Conservation (phyloP, 2,329 filamentous ascomycete genomes). For the Proliferodiscus dingleyae region DNA sequence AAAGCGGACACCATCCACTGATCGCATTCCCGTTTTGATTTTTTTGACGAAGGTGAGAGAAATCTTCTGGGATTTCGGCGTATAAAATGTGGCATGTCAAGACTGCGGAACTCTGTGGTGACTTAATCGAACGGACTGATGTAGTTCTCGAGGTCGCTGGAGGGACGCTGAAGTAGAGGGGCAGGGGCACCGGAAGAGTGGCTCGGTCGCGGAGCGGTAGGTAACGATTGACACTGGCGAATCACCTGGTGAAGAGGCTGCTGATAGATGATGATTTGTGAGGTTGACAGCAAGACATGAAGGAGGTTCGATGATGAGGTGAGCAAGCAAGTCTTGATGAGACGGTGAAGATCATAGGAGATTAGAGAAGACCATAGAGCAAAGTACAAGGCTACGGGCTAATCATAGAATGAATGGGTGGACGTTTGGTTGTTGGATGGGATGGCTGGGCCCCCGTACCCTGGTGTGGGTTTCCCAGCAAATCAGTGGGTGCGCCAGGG, state of each 20-base stretch:
- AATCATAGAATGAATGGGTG: conserved; percentile 13
- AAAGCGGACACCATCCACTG: conserved; percentile 11
- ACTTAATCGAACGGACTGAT: conserved; percentile 18
- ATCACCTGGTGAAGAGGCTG: not conserved
- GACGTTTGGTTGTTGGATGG: not conserved
- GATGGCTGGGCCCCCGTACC: conserved; percentile 2
- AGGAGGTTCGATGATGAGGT: not conserved
- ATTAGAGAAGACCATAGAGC: too few relatives aligned
- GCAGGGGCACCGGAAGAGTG: too few relatives aligned
- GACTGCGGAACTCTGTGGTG: conserved; percentile 11
- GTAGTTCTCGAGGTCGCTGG: conserved; percentile 7
- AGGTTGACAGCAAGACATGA: not conserved
- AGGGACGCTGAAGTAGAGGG: conserved; percentile 2
- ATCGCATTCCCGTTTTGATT: conserved; percentile 17
- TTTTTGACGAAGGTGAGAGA: conserved; percentile 10
- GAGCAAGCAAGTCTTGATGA: not conserved
- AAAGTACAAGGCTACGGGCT: conserved; percentile 16
- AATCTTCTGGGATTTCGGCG: conserved; percentile 10
- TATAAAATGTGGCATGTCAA: conserved; percentile 24
- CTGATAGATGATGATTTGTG: not conserved
- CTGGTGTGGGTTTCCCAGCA: conserved; percentile 8
- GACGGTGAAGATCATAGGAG: conserved; percentile 4
- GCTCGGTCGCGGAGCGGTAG: not conserved
- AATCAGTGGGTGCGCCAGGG: conserved; percentile 12
- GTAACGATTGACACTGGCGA: too few relatives aligned